Evolutionary conservation across 345 rosid genomes (phyloP), one percentile per base, ranked within the genome.

Genomic region (Salix arbutifolia): DNA sequence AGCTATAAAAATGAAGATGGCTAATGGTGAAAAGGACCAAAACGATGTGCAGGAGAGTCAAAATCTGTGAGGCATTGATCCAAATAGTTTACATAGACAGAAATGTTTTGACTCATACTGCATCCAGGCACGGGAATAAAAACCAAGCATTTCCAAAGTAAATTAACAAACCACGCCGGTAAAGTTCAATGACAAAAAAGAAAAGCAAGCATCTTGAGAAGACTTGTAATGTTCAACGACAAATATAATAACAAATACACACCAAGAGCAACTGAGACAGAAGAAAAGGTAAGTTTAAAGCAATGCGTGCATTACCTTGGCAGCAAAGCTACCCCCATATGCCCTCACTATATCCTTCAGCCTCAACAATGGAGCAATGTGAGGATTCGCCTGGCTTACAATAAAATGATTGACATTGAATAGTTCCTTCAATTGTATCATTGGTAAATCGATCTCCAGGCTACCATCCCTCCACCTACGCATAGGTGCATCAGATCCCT

Each of bases 381-480:
- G 99, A 73, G 99, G 99, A 83, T 93, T 96, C n/a, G 99, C 99
- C 79, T 96, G 98, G 70, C 97, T 93, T 72, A 93, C 99, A 31
- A 93, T 96, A 77, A 96, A 96, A 84, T 96, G 98, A 84, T 96
- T 96, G 73, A 96, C 99, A 79, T 96, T 96, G 76, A 96, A 96
- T 21, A 96, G 87, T 74, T 96, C 99, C 85, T 96, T 96, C 84
- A 96, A 82, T 82, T 96, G 98, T 90, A 93, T 96, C 99, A 92
- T 96, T 8, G 99, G 99, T 75, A 96, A 82, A 84, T 96, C 98
- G 72, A 93, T 89, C 90, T 96, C 98, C 88, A 96, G 86, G 85
- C 99, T 93, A 70, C 99, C 99, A 83, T 96, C 99, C 83, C 98
- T 92, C 98, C 99, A 96, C 37, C 98, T 84, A 30, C 98, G 97